Evolutionary conservation across 768 basidiomycete genomes (phyloP), one percentile per base, ranked within the genome.

Genomic region (Chalciporus piperatus): DNA sequence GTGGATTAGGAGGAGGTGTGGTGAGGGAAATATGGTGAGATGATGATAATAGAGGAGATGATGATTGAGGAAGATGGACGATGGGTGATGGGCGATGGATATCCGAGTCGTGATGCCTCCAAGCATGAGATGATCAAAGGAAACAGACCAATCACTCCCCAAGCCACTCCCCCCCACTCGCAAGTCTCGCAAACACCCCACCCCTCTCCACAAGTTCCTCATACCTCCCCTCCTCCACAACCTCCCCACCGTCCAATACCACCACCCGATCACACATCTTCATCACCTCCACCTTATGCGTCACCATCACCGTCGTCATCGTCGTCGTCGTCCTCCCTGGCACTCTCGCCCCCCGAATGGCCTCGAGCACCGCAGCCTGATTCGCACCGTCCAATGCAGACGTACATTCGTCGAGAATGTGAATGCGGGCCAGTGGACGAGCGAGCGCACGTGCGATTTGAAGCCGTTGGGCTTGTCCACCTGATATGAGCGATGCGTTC

Each of bases 341-440:
- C 35, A 37, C 35, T n/a, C 16, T n/a, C 35, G 83, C 83, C 25
- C 70, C 63, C 51, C 73, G 72, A 45, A 95, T 83, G 8, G 91
- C 86, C 48, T 91, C 84, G 61, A 98, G 70, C 14, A 98, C 87
- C 16, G 81, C 85, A 2, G 79, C 77, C 71, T 94, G 88, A 69
- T 96, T 98, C 60, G 83, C 82, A 2, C 81, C 74, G 65, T 98
- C 95, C 52, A 98, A 72, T 6, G 95, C 92, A 39, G 84, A 86
- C n/a, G 96, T 98, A 65, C 94, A 97, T 65, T 98, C 96, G 66
- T 98, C 96, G 48, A 98, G 73, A 32, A 98, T 84, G 41, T 97
- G 74, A 13, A 98, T 79, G 41, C 76, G 79, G 0, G 84, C 74
- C 3, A 5, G 2, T 0, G 82, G 79, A 30, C 89, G 77, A 2